Evolutionary conservation across 2,329 filamentous ascomycete species (phyloP).

Genomic region (Pseudogymnoascus sp.): DNA sequence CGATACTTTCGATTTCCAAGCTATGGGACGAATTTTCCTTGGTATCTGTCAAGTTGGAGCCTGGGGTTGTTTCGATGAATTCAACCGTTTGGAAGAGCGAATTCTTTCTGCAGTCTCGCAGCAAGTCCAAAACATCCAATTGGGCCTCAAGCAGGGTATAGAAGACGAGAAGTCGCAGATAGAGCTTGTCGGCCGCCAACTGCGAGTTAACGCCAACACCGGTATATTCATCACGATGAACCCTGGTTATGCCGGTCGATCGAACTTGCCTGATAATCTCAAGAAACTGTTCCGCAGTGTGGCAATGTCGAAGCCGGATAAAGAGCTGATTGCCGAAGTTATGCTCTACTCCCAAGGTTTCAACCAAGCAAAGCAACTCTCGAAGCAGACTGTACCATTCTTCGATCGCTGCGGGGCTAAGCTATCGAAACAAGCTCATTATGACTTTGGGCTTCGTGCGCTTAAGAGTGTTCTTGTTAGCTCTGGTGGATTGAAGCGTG

Average conservation of each 20-base stretch:
- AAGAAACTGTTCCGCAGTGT: conserved; percentile 99
- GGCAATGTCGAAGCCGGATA: conserved; percentile 99
- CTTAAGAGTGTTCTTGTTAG: conserved; percentile 98
- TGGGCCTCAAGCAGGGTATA: conserved; percentile 79
- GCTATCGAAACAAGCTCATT: conserved; percentile 94
- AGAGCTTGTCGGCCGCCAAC: conserved; percentile 84
- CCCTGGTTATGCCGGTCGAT: conserved; percentile 94
- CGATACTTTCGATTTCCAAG: conserved; percentile 98
- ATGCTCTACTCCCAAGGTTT: conserved; percentile 99
- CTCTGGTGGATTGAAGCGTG: conserved; percentile 90
- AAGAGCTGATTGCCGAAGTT: conserved; percentile 97
- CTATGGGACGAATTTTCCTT: conserved; percentile 98
- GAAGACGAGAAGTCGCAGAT: conserved; percentile 83
- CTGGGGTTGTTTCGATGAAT: conserved; percentile 99
- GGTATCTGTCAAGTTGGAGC: conserved; percentile 98
- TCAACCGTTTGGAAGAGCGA: conserved; percentile 96
- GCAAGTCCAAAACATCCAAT: conserved; percentile 98
- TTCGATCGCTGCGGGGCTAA: conserved; percentile 81
- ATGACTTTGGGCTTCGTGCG: conserved; percentile 96
- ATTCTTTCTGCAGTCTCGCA: conserved; percentile 98
- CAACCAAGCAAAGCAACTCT: conserved; percentile 87
- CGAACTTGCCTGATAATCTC: conserved; percentile 95
- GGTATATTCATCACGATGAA: conserved; percentile 99
- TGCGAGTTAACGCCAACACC: conserved; percentile 85
- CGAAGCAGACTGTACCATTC: conserved; percentile 95